phyloP scores from a whole-genome alignment of 768 basidiomycete genomes.

The Panaeolus cyanescens region DNA sequence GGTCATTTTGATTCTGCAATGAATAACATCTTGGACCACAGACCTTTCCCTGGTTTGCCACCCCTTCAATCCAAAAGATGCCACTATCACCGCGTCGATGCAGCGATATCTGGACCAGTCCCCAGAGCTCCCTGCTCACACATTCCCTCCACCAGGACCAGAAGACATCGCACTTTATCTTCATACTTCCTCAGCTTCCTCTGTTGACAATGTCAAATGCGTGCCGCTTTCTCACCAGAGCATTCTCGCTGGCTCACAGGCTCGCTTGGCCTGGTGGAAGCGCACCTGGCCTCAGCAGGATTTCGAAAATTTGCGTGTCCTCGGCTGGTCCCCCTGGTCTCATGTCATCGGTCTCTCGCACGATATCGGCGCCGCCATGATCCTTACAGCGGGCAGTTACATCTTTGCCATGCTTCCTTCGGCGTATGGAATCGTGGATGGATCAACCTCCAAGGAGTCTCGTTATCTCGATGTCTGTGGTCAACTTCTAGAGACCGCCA shows the following conservation, averaged over 20 bases:
- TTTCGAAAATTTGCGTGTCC: slow-evolving; percentile 25
- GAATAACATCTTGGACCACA: neutral
- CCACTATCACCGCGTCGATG: slow-evolving; percentile 29
- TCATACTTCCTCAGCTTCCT: slow-evolving; percentile 37
- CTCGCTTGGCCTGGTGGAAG: slow-evolving; percentile 29
- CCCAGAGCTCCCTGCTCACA: slow-evolving; percentile 17
- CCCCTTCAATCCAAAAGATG: slow-evolving; percentile 22
- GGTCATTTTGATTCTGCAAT: neutral
- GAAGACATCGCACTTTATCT: slow-evolving; percentile 28
- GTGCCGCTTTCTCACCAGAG: slow-evolving; percentile 31
- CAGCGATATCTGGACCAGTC: slow-evolving; percentile 27
- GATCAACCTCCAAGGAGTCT: slow-evolving; percentile 7
- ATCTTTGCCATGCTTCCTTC: slow-evolving; percentile 32
- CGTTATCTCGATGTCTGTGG: slow-evolving; percentile 25
- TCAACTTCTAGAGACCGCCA: slow-evolving; percentile 25
- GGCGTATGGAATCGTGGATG: slow-evolving; percentile 18
- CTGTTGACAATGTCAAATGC: slow-evolving; percentile 33
- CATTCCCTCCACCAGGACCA: slow-evolving; percentile 20
- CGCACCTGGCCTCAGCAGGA: slow-evolving; percentile 26
- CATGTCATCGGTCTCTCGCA: slow-evolving; percentile 30
- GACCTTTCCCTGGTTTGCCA: slow-evolving; percentile 18
- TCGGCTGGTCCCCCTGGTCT: slow-evolving; percentile 36
- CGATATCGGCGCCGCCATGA: slow-evolving; percentile 26
- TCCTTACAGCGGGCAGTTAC: slow-evolving; percentile 32
- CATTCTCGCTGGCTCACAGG: slow-evolving; percentile 22